A percentile compares a stretch with the other conserved stretches of the same genome.
phyloP scores from a whole-genome alignment of 257 asterid species.

The Primulina huaijiensis region DNA sequence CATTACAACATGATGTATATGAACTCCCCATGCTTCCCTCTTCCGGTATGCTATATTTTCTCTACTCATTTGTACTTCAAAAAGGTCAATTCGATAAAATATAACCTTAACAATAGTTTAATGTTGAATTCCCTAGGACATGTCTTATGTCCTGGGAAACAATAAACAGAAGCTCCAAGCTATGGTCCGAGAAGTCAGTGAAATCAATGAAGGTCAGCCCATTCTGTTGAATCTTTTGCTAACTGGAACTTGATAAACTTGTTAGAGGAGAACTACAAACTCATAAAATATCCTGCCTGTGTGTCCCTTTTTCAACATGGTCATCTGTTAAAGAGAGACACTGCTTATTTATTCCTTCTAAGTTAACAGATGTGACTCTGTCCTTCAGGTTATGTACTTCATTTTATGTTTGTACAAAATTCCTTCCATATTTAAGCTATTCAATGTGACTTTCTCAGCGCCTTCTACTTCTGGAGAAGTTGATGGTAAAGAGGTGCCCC shows the following conservation, averaged over 20 bases:
- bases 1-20: slow-evolving; percentile 65
- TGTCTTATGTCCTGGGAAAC: slow-evolving; percentile 97
- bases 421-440: neutral
- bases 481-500: slow-evolving; percentile 58
- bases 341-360: slow-evolving; percentile 1
- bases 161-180: slow-evolving; percentile 93
- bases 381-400: slow-evolving; percentile 9
- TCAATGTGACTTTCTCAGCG: slow-evolving; percentile 42
- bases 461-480: slow-evolving; percentile 47
- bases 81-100: slow-evolving; percentile 20
- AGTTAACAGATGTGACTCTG: neutral
- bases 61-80: slow-evolving; percentile 15
- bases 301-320: slow-evolving; percentile 9
- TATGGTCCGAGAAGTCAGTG: slow-evolving; percentile 70
- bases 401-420: slow-evolving; percentile 14
- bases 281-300: slow-evolving; percentile 9
- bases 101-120: slow-evolving; percentile 6
- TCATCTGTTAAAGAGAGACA: slow-evolving; percentile 2
- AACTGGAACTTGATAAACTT: slow-evolving; percentile 14
- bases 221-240: slow-evolving; percentile 25
- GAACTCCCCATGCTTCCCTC: slow-evolving; percentile 89
- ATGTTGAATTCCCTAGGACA: slow-evolving; percentile 60
- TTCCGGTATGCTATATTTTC: slow-evolving; percentile 65
- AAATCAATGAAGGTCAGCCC: slow-evolving; percentile 54
- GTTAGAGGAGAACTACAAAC: slow-evolving; percentile 1